Evolutionary conservation across 2,329 filamentous ascomycete species (phyloP).

Genomic region (Fusarium incarnatum): DNA sequence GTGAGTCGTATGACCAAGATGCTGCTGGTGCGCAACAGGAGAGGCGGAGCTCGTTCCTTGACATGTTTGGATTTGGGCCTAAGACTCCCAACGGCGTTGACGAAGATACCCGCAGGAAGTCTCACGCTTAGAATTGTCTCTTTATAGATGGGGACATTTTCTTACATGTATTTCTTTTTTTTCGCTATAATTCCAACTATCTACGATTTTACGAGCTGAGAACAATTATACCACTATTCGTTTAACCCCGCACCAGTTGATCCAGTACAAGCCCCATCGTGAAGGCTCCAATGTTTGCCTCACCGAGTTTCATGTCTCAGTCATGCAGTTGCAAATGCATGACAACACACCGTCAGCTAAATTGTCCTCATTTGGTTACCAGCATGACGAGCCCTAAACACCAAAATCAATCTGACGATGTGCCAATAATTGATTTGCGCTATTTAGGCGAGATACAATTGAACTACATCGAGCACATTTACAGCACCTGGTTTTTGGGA

Average conservation of each 20-base stretch:
- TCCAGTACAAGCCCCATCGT: not conserved
- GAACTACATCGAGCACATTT: not conserved
- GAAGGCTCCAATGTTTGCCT: not conserved
- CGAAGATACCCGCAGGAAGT: conserved; percentile 28
- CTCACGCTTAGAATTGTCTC: conserved; percentile 15
- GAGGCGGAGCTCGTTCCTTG: conserved; percentile 33
- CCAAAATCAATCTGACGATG: no score
- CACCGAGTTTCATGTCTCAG: not conserved
- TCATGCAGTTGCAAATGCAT: conserved; percentile 3
- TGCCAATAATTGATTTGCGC: no score
- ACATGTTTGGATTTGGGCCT: conserved; percentile 29
- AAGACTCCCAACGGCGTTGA: conserved; percentile 18
- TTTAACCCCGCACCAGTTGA: not conserved
- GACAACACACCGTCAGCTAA: not conserved
- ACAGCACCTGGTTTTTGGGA: no score
- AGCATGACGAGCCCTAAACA: not conserved
- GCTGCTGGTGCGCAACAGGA: conserved; percentile 1
- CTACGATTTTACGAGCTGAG: conserved; percentile 4
- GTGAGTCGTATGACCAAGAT: conserved; percentile 25
- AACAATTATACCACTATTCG: conserved; percentile 1
- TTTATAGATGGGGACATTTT: conserved; percentile 13
- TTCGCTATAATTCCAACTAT: not conserved
- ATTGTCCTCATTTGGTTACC: not conserved
- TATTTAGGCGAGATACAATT: not conserved
- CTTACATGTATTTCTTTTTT: not conserved